Evolutionary conservation across 164 flowering plant genomes (phyloP).

Genomic region (Magnolia changhungtana): DNA sequence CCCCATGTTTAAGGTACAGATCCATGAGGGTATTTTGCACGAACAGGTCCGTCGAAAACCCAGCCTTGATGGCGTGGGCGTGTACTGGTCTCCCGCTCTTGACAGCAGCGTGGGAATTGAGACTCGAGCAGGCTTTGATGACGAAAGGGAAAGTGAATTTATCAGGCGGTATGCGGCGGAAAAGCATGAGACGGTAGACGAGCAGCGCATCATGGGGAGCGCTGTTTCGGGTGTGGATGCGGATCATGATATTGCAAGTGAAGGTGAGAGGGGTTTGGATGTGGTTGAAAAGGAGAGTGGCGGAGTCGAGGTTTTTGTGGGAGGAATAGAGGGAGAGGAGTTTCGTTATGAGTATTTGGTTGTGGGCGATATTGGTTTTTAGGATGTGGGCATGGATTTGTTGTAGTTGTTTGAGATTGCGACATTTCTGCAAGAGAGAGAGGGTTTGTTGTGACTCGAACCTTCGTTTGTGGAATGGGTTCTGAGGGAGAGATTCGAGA

Average conservation of each 20-base stretch:
- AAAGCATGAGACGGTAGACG: conserved; percentile 45
- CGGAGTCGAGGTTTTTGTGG: conserved; percentile 31
- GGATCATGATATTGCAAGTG: conserved; percentile 61
- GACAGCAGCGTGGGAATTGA: conserved; percentile 11
- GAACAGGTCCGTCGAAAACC: conserved; percentile 34
- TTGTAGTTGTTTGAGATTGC: conserved; percentile 35
- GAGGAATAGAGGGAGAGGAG: conserved; percentile 40
- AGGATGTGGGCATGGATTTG: conserved; percentile 53
- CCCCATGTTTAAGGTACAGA: conserved; percentile 49
- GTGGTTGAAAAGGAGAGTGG: conserved; percentile 38
- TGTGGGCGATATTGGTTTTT: conserved; percentile 24
- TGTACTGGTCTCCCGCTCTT: conserved; percentile 47
- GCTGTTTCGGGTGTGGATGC: conserved; percentile 31
- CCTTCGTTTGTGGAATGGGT: background rate
- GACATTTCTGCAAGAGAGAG: conserved; percentile 33
- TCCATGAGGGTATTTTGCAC: conserved; percentile 53
- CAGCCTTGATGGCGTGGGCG: conserved; percentile 37
- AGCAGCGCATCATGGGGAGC: conserved; percentile 35
- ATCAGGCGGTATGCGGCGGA: conserved; percentile 37
- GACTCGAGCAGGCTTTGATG: conserved; percentile 47
- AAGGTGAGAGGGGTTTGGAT: conserved; percentile 33
- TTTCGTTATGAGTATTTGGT: conserved; percentile 36
- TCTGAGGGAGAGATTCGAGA: background rate
- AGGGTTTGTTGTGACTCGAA: conserved; percentile 21
- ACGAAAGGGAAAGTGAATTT: conserved; percentile 70